Evolutionary conservation across 1,139 yeast genomes (phyloP).

Genomic region (Kodamaea ohmeri): DNA sequence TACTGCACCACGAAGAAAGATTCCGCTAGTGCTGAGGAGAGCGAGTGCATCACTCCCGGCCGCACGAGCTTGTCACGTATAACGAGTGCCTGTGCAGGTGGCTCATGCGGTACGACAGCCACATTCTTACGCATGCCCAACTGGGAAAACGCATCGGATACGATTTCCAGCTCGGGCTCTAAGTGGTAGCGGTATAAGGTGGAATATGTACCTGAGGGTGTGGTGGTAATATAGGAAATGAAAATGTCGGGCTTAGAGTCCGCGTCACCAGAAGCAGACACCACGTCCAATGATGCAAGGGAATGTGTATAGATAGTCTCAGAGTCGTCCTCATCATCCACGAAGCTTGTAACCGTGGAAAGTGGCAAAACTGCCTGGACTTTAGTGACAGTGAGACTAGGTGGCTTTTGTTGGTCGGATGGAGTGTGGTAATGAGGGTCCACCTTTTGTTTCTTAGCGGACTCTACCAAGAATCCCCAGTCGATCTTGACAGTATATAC

Average conservation of each 20-base stretch:
- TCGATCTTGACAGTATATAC: constrained; percentile 50
- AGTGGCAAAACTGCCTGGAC: constrained; percentile 33
- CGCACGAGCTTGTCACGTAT: constrained; percentile 26
- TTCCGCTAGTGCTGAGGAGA: constrained; percentile 26
- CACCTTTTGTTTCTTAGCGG: constrained; percentile 46
- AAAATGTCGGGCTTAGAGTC: constrained; percentile 38
- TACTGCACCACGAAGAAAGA: constrained; percentile 27
- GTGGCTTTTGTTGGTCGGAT: constrained; percentile 33
- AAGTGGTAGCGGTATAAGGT: constrained; percentile 39
- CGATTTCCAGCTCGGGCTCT: constrained; percentile 22
- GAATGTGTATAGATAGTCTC: constrained; percentile 1
- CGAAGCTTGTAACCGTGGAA: constrained; percentile 14
- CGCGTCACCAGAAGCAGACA: constrained; percentile 42
- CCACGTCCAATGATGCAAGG: constrained; percentile 34
- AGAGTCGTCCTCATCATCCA: constrained; percentile 9
- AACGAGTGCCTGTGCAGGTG: constrained; percentile 15
- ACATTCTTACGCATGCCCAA: constrained; percentile 31
- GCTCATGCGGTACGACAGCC: background rate
- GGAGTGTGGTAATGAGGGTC: constrained; percentile 57
- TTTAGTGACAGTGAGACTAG: constrained; percentile 23
- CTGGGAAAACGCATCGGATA: constrained; percentile 33
- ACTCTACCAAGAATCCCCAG: constrained; percentile 58
- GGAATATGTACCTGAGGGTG: constrained; percentile 21
- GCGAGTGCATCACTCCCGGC: constrained; percentile 21
- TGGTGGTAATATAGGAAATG: constrained; percentile 30